Evolutionary conservation across 2,329 filamentous ascomycete genomes (phyloP), one percentile per base, ranked within the genome.

Genomic region (Aspergillus caelatus): DNA sequence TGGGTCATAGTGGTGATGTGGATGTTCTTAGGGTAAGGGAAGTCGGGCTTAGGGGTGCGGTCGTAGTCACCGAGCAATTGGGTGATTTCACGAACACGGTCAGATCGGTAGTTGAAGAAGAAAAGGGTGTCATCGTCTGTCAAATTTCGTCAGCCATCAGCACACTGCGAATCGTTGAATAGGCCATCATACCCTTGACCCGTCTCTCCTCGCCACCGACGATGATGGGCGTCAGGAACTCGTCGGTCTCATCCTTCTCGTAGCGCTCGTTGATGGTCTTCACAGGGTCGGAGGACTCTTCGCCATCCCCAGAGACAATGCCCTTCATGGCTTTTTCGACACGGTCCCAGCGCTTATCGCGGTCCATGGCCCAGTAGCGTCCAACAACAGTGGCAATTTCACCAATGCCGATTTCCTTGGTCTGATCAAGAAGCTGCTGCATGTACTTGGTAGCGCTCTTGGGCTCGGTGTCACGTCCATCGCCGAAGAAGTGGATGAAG

Each of bases 51-150:
- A 61, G 94, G 93, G 28, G 93, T 96, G 75, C 93, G 92, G 83
- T 99, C 95, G 76, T 94, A 89, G 78, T 91, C 91, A 71, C 95
- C 95, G 61, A 99, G 84, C 52, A 99, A 86, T 82, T 98, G 95
- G 57, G 93, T 96, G 78, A 99, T 91, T 81, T 99, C 95, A 72
- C 95, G 92, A 59, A 94, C 94, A 79, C 95, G 94, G 79, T 99
- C 95, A 62, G 95, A 98, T 75, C 95, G 93, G 86, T 99, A 99
- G 89, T 99, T 99, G 91, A 99, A 99, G 88, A 98, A 98, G 88
- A 98, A 98, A 74, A 98, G 87, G 60, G 93, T 94, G 77, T 99
- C 95, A 70, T 91, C 86, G 76, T 98, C 93, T 93, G 68, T 28
- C 41, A 60, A 55, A 32, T 4, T 65, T 69, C 55, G 68, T 74